phyloP scores from a whole-genome alignment of 331 rosid species.

The Stylosanthes scabra region DNA sequence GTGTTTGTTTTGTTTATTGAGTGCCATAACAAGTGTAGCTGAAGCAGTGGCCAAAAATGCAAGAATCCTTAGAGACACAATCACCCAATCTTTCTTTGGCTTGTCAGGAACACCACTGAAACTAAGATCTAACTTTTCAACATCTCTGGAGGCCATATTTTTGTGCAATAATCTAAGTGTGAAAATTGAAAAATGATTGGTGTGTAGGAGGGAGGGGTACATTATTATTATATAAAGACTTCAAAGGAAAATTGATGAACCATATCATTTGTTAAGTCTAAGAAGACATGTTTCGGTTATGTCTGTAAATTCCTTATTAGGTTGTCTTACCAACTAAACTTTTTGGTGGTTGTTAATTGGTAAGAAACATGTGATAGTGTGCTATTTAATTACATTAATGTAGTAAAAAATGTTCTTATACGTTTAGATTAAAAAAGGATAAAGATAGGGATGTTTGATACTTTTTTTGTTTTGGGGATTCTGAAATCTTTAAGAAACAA shows the following conservation, averaged over 20 bases:
- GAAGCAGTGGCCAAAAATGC: slow-evolving; percentile 69
- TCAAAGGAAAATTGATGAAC: slow-evolving; percentile 22
- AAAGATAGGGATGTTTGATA: too few species aligned
- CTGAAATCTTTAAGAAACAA: too few species aligned
- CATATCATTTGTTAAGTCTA: slow-evolving; percentile 40
- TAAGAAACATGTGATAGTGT: slow-evolving; percentile 38
- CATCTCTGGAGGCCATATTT: slow-evolving; percentile 67
- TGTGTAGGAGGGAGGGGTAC: not conserved
- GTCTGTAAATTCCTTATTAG: slow-evolving; percentile 40
- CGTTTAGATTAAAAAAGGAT: not conserved
- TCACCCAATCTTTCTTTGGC: slow-evolving; percentile 44
- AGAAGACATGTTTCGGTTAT: slow-evolving; percentile 41
- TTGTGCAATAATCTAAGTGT: not conserved
- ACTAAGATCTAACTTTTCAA: slow-evolving; percentile 41
- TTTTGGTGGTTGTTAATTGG: slow-evolving; percentile 55
- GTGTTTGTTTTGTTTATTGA: slow-evolving; percentile 67
- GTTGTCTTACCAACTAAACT: slow-evolving; percentile 56
- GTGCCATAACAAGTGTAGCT: slow-evolving; percentile 81
- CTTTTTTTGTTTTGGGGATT: too few species aligned
- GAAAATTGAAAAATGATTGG: not conserved
- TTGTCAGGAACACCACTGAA: slow-evolving; percentile 15
- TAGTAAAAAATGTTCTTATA: too few species aligned
- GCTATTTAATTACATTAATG: not conserved
- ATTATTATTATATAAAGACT: slow-evolving; percentile 34
- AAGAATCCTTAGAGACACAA: slow-evolving; percentile 54